Conservation (phyloP, 176 grass and related monocot species). For the Cenchrus americanus region DNA sequence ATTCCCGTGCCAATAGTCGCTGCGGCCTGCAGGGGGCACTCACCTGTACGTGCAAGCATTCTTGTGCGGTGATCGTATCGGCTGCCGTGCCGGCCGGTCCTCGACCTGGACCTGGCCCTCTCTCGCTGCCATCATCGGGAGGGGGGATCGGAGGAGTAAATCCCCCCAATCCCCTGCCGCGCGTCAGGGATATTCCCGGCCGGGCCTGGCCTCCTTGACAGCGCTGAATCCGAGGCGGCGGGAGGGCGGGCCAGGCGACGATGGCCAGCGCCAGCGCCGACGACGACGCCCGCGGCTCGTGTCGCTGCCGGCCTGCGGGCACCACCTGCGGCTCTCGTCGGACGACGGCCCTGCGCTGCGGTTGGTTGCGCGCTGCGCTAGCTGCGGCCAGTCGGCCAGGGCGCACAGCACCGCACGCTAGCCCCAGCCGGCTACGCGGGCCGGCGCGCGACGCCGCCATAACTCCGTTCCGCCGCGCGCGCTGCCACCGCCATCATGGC, state of each 20-base stretch:
- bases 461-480: constrained; percentile 29
- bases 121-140: not conserved
- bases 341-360: no score
- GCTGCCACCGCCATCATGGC: constrained; percentile 15
- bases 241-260: not conserved
- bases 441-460: constrained; percentile 9
- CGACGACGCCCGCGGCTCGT: not conserved
- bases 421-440: not conserved
- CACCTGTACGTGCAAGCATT: not conserved
- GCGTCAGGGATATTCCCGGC: constrained; percentile 37
- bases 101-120: not conserved
- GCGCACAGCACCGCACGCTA: not conserved
- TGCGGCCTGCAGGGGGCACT: not conserved
- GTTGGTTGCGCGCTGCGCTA: no score
- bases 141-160: not conserved
- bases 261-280: not conserved
- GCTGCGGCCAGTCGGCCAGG: not conserved
- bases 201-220: not conserved
- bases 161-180: not conserved
- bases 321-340: not conserved
- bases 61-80: not conserved
- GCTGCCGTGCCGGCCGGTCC: not conserved
- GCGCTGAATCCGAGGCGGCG: constrained; percentile 43
- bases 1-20: not conserved
- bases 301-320: not conserved